Evolutionary conservation across 257 asterid species (phyloP), one percentile per base, ranked within the genome.

Genomic region (Salvia splendens): DNA sequence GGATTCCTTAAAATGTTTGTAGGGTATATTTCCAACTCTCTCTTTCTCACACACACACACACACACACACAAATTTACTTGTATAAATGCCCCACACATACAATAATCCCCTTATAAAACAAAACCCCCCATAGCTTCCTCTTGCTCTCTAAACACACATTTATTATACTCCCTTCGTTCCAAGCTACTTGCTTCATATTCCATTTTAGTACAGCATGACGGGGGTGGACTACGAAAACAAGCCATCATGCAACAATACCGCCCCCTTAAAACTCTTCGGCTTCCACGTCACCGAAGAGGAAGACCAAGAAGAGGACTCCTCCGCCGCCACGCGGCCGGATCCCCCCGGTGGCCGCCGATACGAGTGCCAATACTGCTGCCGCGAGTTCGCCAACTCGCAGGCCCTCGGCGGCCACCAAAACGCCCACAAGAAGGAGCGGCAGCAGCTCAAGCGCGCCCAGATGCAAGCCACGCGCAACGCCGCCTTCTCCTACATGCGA

Each of bases 321-420:
- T 24, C 30, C 30, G 1, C 2, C 3, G 30, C 30, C 30, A 24
- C 30, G 2, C 2, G 30, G 30, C 30, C 30, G 30, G 30, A 2
- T 2, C 30, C 30, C 1, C 30, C 30, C 30, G 30, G 30, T 24
- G 86, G 95, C 81, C 87, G 98, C 77, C 89, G 84, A 32, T 92
- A 87, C 77, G 98, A 92, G 96, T 92, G 98, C 64, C 98, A 92
- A 35, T 92, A 92, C 79, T 92, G 98, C 75, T 84, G 79, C 80
- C 78, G 98, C n/a, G 97, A 89, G 76, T 92, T 92, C 75, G 91
- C 97, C 11, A 92, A 92, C 79, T 92, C 98, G 1, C 98, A 92
- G 65, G 98, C 98, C 1, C 76, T 92, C 16, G 98, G 98, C 16
- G 98, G 98, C 16, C 98, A 92, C 11, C 98, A 92, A 10, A 92